A percentile compares a stretch with the other conserved stretches of the same genome.
These are phyloP conservation scores for Chlorella vulgaris DNA, from an alignment of 139 green algal genomes.

Conservation along the genomic window DNA sequence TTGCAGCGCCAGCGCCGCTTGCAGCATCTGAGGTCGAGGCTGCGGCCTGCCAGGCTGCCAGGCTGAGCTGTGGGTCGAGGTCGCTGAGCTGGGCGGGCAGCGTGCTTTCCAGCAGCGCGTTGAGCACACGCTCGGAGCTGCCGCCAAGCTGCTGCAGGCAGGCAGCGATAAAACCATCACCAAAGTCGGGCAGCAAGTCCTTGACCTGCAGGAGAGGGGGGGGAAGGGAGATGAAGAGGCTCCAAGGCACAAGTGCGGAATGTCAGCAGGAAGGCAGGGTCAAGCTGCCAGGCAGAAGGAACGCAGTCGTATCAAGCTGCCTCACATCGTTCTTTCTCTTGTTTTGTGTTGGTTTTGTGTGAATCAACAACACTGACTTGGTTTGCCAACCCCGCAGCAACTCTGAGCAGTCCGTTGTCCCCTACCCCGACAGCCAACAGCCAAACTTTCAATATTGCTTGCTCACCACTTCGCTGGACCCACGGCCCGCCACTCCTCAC, in stretches of 20 bases:
- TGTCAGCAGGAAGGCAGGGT: background rate
- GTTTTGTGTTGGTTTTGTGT: too few species aligned
- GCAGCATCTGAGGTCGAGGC: too few species aligned
- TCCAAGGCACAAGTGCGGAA: background rate
- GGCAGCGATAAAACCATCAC: slow-evolving; percentile 71
- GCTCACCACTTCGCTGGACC: too few species aligned
- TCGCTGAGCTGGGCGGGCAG: slow-evolving; percentile 49
- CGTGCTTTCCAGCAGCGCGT: slow-evolving; percentile 71
- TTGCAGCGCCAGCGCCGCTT: too few species aligned
- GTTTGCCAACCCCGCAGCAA: background rate
- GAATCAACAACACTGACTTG: too few species aligned
- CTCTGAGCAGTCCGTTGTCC: too few species aligned
- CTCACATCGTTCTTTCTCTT: too few species aligned
- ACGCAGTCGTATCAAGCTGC: too few species aligned
- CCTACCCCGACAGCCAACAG: too few species aligned
- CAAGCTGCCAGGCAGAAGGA: too few species aligned
- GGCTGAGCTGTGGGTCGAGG: slow-evolving; percentile 57
- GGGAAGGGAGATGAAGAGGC: background rate
- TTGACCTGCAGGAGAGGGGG: slow-evolving; percentile 46
- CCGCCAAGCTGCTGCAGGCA: slow-evolving; percentile 56
- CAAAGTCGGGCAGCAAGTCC: slow-evolving; percentile 81
- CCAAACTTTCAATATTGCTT: too few species aligned
- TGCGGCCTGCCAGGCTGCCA: slow-evolving; percentile 8
- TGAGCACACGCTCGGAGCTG: slow-evolving; percentile 67
- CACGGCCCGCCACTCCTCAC: background rate